Evolutionary conservation across 257 asterid species (phyloP), one percentile per base, ranked within the genome.

Genomic region (Lycium ferocissimum): DNA sequence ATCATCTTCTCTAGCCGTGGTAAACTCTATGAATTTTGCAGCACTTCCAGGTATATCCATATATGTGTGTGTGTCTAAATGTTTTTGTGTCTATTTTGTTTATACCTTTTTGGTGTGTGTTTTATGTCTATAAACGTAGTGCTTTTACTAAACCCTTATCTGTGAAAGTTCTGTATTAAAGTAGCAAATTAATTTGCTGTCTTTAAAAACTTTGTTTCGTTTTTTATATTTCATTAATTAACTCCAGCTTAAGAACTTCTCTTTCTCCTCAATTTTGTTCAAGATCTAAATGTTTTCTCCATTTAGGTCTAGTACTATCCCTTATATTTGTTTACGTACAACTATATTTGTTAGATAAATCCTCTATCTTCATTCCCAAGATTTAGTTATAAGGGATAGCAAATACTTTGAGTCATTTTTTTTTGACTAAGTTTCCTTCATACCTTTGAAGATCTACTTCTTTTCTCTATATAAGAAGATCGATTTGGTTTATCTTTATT

Each of bases 1-100:
- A 87, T 87, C 88, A 82, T 87, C 84, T 85, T 87, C 83, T 87
- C 89, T 15, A 75, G 79, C 84, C 87, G 89, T 43, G 89, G 89
- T 8, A 87, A 87, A 84, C 89, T 87, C 79, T 84, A 62, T 73
- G 88, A 87, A 73, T 87, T 87, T 53, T 87, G 86, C 51, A 87
- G 89, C 63, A 79, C 87, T 47, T 87, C 89, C 38, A 84, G 89
- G 89, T 87, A 26, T 40, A 40, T 20, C 2, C 22, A 20, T 59
- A 20, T 38, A 14, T 54, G 5, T 54, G 13, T 54, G 1, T 54
- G 12, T 54, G 33, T 26, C 33, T 26, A 26, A 26, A 26, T 26
- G 33, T 26, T 26, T 26, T 26, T 26, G 33, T 26, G 33, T 2
- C 1, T 67, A 67, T 33, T 12, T 57, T 59, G 3, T 7, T 3